Evolutionary conservation across 1,139 yeast genomes (phyloP).

Genomic region (Saccharomyces hybrid): DNA sequence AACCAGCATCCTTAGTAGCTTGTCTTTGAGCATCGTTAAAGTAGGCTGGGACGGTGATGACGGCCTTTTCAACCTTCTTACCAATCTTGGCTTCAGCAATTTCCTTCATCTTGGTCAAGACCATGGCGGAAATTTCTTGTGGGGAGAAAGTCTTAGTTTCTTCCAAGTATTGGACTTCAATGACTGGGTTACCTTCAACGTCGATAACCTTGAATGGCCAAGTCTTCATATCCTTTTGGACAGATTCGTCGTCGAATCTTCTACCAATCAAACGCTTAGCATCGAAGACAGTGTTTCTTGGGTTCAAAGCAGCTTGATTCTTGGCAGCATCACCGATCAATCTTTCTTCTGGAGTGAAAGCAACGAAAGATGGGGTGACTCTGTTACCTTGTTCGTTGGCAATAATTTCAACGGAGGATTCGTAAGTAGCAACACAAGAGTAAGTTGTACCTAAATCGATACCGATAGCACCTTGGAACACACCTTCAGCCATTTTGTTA

Average conservation of each 20-base stretch:
- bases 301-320: slow-evolving; percentile 98
- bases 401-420: slow-evolving; percentile 82
- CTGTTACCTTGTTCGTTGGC: slow-evolving; percentile 99
- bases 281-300: slow-evolving; percentile 91
- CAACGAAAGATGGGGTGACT: slow-evolving; percentile 96
- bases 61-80: slow-evolving; percentile 89
- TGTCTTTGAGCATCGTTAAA: slow-evolving; percentile 97
- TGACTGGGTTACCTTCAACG: slow-evolving; percentile 78
- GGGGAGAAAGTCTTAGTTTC: slow-evolving; percentile 92
- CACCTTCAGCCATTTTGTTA: slow-evolving; percentile 77
- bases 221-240: slow-evolving; percentile 88
- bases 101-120: slow-evolving; percentile 95
- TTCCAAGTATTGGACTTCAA: slow-evolving; percentile 88
- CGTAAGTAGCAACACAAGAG: slow-evolving; percentile 92
- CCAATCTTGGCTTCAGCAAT: slow-evolving; percentile 94
- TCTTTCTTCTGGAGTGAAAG: slow-evolving; percentile 85
- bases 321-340: slow-evolving; percentile 57
- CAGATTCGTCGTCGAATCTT: slow-evolving; percentile 81
- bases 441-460: slow-evolving; percentile 96
- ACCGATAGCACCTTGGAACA: slow-evolving; percentile 97
- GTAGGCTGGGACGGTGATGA: slow-evolving; percentile 93
- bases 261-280: slow-evolving; percentile 98
- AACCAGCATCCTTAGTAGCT: slow-evolving; percentile 98
- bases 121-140: slow-evolving; percentile 95
- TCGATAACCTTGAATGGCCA: slow-evolving; percentile 88